A percentile compares a stretch with the other conserved stretches of the same genome.
phyloP scores from a whole-genome alignment of 805 yeast genomes.

The Kodamaea laetipori region DNA sequence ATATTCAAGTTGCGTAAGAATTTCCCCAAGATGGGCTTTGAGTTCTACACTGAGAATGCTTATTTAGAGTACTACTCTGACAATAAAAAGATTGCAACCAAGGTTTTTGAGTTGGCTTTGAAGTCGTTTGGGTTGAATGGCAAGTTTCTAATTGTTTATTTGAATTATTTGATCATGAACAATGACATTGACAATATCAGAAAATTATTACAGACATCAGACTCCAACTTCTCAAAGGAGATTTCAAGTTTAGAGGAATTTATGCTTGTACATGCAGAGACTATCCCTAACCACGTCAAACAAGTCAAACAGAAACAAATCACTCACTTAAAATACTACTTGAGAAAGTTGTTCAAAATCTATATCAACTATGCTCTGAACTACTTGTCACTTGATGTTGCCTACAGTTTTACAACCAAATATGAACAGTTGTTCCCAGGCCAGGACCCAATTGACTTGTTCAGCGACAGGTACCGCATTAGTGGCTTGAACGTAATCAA shows the following conservation, averaged over 20 bases:
- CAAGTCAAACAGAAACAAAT: conserved; percentile 23
- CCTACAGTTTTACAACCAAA: conserved; percentile 65
- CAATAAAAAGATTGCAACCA: conserved; percentile 67
- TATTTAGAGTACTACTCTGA: conserved; percentile 72
- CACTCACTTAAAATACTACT: conserved; percentile 24
- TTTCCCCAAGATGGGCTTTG: conserved; percentile 62
- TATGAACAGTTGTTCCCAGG: conserved; percentile 67
- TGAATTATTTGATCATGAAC: conserved; percentile 67
- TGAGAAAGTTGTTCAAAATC: conserved; percentile 37
- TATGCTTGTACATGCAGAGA: conserved; percentile 14
- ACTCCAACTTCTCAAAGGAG: conserved; percentile 52
- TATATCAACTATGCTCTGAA: conserved; percentile 70
- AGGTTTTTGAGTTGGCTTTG: conserved; percentile 79
- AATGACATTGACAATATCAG: conserved; percentile 77
- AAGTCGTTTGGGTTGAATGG: conserved; percentile 56
- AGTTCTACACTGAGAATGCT: conserved; percentile 81
- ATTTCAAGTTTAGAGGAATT: conserved; percentile 27
- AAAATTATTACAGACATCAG: conserved; percentile 77
- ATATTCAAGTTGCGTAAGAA: conserved; percentile 70
- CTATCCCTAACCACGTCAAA: conserved; percentile 46
- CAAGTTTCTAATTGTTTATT: conserved; percentile 64
- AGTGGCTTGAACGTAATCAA: conserved; percentile 40
- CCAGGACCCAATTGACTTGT: conserved; percentile 45
- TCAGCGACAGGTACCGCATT: conserved; percentile 41
- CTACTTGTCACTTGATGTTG: conserved; percentile 69